These are phyloP conservation scores for Nannochloropsis salina DNA, from an alignment of 108 stramenopile species.

Conservation along the genomic window DNA sequence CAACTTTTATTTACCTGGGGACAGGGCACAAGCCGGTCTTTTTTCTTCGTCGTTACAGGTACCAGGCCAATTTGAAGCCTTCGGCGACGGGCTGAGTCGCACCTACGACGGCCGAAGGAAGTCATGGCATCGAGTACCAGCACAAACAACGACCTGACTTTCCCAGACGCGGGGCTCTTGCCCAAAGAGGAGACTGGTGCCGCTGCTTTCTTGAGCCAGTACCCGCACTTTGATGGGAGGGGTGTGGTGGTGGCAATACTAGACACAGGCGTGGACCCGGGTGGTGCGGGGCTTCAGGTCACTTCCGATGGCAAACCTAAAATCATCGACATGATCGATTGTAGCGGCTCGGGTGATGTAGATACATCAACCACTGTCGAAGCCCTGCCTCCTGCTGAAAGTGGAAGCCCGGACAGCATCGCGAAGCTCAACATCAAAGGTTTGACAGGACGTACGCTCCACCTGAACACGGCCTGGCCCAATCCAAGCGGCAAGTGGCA, in stretches of 20 bases:
- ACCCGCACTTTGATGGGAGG: conserved; percentile 62
- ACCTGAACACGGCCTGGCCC: conserved; percentile 39
- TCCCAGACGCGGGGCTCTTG: conserved; percentile 34
- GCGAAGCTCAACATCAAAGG: conserved; percentile 37
- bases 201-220: conserved; percentile 25
- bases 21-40: too few relatives aligned
- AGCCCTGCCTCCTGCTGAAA: conserved; percentile 27
- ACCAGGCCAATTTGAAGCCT: too few relatives aligned
- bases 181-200: conserved; percentile 48
- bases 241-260: conserved; percentile 71
- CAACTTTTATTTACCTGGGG: too few relatives aligned
- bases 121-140: not conserved
- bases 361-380: conserved; percentile 55
- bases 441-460: conserved; percentile 55
- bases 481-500: conserved; percentile 39
- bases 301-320: conserved; percentile 61
- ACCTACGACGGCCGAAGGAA: too few relatives aligned
- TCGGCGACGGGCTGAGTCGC: too few relatives aligned
- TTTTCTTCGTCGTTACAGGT: too few relatives aligned
- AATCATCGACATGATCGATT: conserved; percentile 73
- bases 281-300: conserved; percentile 64
- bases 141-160: not conserved
- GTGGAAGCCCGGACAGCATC: not conserved
- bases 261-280: conserved; percentile 85
- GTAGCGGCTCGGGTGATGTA: conserved; percentile 82